Base-by-base conservation (phyloP, 148 eudicot species). In the Rhododendron mucronatum region DNA sequence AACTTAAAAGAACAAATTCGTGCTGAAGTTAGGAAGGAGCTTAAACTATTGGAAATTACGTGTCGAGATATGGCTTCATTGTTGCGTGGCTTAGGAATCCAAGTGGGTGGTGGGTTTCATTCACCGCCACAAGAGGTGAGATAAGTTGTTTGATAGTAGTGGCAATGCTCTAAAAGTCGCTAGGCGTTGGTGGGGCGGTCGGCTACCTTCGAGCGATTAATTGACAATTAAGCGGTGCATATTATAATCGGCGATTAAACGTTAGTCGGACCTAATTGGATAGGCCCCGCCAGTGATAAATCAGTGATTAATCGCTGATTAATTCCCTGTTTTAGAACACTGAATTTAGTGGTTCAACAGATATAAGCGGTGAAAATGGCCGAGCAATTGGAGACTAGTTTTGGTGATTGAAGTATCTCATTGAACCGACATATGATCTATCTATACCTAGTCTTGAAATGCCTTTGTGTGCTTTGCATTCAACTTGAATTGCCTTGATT, bases 1-100 rank as follows among this genome's bases (percentile, higher is more conserved):
- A 91, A 94, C 88, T 81, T 91, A 89, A 96, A 96, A 86, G 99
- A 95, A 78, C 45, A 79, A 77, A 87, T 92, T 77, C 99, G 95
- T 28, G 90, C 84, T 59, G 92, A 91, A 88, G 86, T 95, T 79
- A 87, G 91, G 89, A 89, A 88, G 79, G 90, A 94, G 85, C 92
- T 96, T 18, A 86, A 83, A 33, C 82, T 57, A 80, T 73, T 95
- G 80, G 99, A 96, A 87, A 73, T 37, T 16, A 73, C 23, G 2
- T 95, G 93, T 83, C 59, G 21, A 20, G 91, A 93, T 86, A 93
- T 96, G 96, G 92, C 93, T 71, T 92, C 96, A 0, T 80, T 96
- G 41, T 94, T 96, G 90, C 92, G 92, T 18, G 81, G 83, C 76
- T 75, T 96, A 59, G 99, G 98, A 75, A 89, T 95, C 61, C 79